Evolutionary conservation across 192 early-diverging fungal genomes (phyloP), one percentile per base, ranked within the genome.

Genomic region (Geosiphon pyriformis): DNA sequence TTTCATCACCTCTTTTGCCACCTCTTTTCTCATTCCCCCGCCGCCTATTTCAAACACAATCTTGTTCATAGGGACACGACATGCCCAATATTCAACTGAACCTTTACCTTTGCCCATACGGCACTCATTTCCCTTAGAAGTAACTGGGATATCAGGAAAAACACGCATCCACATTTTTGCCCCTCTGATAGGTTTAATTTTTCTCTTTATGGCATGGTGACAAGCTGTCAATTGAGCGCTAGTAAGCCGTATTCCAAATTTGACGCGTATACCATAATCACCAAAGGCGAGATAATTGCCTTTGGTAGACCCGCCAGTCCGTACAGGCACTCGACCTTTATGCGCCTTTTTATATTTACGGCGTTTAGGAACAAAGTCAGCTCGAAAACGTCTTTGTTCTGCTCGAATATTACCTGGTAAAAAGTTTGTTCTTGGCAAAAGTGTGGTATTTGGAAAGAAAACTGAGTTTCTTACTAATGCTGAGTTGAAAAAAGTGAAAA

Each of bases 51-150:
- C 95, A 72, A 98, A 87, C 42, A 98, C 77, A 63, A 98, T 90
- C 52, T 90, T 85, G 63, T 92, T 93, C 73, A 88, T 83, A 32
- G 90, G 85, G 3, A 96, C 92, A 61, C 92, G 89, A 60, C 90
- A 92, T 1, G 91, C 92, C 85, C 87, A 96, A 79, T 90, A 95
- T 49, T 96, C 94, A 53, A 96, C 85, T 34, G 88, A 80, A 68
- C 95, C 95, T 72, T 98, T 98, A 68, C 96, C 96, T 78, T 94
- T 94, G 67, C 96, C 96, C 96, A 98, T 98, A 79, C 96, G 86
- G 42, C 86, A 83, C 76, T 95, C 96, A 30, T 87, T 89, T 30
- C 92, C 92, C 70, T 96, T 96, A 34, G 85, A 86, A 0, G 92
- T 91, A 18, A 95, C 92, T 7, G 96, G 96, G 18, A 95, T 86